Evolutionary conservation across 768 basidiomycete species (phyloP), one percentile per base, ranked within the genome.

Genomic region (Boletus subparvulus): DNA sequence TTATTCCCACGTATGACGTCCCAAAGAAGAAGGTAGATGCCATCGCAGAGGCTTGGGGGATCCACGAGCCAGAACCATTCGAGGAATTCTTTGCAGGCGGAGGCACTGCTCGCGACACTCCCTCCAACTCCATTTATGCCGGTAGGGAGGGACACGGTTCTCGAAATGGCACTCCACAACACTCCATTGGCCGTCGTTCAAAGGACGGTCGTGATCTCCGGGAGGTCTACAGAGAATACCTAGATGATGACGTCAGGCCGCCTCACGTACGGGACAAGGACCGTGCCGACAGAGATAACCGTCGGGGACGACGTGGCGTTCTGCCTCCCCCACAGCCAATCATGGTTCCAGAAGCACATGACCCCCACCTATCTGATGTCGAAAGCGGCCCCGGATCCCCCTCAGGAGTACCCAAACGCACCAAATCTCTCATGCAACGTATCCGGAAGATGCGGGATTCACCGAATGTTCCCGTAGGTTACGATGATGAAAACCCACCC

Each of bases 31-130:
- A 90, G 67, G 86, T 90, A 35, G 90, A 94, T 63, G 90, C 89
- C 37, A 86, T 94, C 56, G 92, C 92, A 45, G 92, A 94, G 72
- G 92, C 92, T 1, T 94, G 92, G 92, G 92, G 92, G 37, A 92
- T 91, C 49, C 90, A 92, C 63, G 92, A 94, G 65, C 92, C 92
- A 6, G 92, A 94, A 67, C 92, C 92, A 8, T 94, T 82, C 64
- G 92, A 94, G 64, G 92, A 94, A 64, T 94, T 94, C 68, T 89
- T 84, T 60, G 91, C 90, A 24, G 92, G 90, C 19, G 88, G 89
- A 43, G 87, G 88, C 55, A 71, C 60, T 51, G 69, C 62, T 54
- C 79, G 84, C 47, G 70, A 72, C n/a, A 84, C 86, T 6, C 82
- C 84, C 13, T 74, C 85, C 36, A 84, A 80, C 65, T 88, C 87